Evolutionary conservation across 192 early-diverging fungal genomes (phyloP).

Genomic region (Coemansia sp.): DNA sequence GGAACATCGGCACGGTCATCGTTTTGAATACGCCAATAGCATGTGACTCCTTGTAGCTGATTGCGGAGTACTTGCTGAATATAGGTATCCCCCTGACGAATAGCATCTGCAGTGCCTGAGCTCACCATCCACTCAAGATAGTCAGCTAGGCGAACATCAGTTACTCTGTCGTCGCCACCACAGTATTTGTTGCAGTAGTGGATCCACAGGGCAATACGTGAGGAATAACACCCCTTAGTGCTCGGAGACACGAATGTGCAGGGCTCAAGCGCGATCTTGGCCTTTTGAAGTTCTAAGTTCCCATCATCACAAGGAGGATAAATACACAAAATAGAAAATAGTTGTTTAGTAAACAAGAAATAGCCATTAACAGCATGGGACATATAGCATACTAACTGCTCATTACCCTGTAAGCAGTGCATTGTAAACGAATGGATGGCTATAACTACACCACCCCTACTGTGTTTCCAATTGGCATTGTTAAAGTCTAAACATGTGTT

Average conservation of each 20-base stretch:
- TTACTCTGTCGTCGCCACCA: constrained; percentile 40
- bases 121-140: constrained; percentile 57
- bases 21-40: constrained; percentile 56
- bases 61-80: constrained; percentile 56
- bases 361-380: too few relatives aligned
- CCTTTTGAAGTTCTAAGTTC: constrained; percentile 45
- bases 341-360: not conserved
- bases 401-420: not conserved
- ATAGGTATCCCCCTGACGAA: constrained; percentile 49
- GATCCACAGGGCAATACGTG: constrained; percentile 55
- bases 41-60: constrained; percentile 54
- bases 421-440: constrained; percentile 14
- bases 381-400: not conserved
- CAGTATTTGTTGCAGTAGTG: constrained; percentile 42
- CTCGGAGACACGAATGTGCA: constrained; percentile 44
- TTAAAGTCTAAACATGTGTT: not conserved
- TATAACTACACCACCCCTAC: too few relatives aligned
- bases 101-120: constrained; percentile 55
- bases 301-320: not conserved
- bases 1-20: constrained; percentile 17
- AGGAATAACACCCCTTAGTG: constrained; percentile 57
- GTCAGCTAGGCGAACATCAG: constrained; percentile 38
- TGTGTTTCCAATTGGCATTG: not conserved
- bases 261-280: constrained; percentile 43
- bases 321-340: too few relatives aligned